Base-by-base conservation (phyloP, 345 rosid species). In the Clarkia xantiana region DNA sequence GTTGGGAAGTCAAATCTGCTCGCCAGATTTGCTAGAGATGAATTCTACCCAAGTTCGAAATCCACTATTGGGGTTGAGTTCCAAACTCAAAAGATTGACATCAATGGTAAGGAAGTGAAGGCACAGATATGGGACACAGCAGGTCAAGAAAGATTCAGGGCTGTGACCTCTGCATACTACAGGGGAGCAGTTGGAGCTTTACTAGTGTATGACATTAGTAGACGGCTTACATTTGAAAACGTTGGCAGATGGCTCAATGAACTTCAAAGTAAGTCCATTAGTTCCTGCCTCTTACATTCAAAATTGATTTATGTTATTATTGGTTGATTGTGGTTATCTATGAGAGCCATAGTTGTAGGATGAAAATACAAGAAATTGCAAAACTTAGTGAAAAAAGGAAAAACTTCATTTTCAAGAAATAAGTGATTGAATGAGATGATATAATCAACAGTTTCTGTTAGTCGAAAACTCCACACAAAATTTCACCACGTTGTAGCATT, bases 91-190 rank as follows among this genome's bases (percentile, higher is more conserved):
- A 90, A 86, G 76, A 65, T 90, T 64, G 84, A 70, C 72, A 86
- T 90, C 19, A 79, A 81, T 9, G 95, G 94, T 1, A 90, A 83
- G 68, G 97, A 86, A 76, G 56, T 86, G 67, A 86, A 90, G 67
- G 96, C 96, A 4, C 97, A 90, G 71, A 86, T 90, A 62, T 90
- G 97, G 97, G 97, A 90, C 64, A 90, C 95, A 23, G 97, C 97
- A 7, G 97, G 97, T 62, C 97, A 90, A 75, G 95, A 90, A 65
- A 89, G 97, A 55, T 86, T 90, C 62, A 78, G 97, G 62, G 97
- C 97, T 51, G 96, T 90, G 48, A 90, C 96, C 42, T 86, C 96
- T 55, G 96, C 97, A 9, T 90, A 90, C 58, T 90, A 90, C 67
- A 67, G 97, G 51, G 97, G 97, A 59, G 96, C 97, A 13, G 97